Percentiles rank a stretch among this genome's conserved stretches.
Conservation (phyloP, 1,139 yeast species). For the Hyphopichia wangnamkhiaoensis region DNA sequence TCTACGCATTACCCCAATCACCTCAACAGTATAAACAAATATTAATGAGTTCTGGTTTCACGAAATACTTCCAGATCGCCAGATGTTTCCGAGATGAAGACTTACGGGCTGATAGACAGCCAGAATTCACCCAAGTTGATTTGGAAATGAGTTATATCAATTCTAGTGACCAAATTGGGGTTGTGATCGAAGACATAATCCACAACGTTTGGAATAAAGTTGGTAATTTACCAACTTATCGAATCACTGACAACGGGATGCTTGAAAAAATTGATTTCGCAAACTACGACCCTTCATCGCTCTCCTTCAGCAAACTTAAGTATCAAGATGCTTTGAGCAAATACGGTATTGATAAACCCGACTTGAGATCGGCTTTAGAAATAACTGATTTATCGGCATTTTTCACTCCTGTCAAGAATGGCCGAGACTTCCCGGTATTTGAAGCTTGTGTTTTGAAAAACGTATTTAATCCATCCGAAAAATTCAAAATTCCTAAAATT, state of each 20-base stretch:
- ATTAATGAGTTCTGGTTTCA: conserved; percentile 90
- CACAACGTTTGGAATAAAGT: conserved; percentile 56
- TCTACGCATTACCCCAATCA: conserved; percentile 93
- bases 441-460: conserved; percentile 68
- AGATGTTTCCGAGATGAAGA: conserved; percentile 96
- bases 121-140: conserved; percentile 95
- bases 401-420: conserved; percentile 33
- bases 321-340: conserved; percentile 69
- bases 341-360: conserved; percentile 96
- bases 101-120: conserved; percentile 91
- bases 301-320: conserved; percentile 46
- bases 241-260: conserved; percentile 23
- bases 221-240: conserved; percentile 39
- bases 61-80: conserved; percentile 86
- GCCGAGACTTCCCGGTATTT: conserved; percentile 57
- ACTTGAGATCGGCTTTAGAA: conserved; percentile 62
- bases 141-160: conserved; percentile 87
- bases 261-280: conserved; percentile 23
- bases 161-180: conserved; percentile 63
- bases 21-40: conserved; percentile 97
- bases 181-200: conserved; percentile 62
- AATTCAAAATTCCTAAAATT: conserved; percentile 27
- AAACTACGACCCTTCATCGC: conserved; percentile 14
- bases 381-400: conserved; percentile 50
- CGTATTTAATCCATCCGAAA: conserved; percentile 36